Percentiles rank a stretch among this genome's conserved stretches.
phyloP scores from a whole-genome alignment of 768 basidiomycete species.

The Auricularia auricula-judae region DNA sequence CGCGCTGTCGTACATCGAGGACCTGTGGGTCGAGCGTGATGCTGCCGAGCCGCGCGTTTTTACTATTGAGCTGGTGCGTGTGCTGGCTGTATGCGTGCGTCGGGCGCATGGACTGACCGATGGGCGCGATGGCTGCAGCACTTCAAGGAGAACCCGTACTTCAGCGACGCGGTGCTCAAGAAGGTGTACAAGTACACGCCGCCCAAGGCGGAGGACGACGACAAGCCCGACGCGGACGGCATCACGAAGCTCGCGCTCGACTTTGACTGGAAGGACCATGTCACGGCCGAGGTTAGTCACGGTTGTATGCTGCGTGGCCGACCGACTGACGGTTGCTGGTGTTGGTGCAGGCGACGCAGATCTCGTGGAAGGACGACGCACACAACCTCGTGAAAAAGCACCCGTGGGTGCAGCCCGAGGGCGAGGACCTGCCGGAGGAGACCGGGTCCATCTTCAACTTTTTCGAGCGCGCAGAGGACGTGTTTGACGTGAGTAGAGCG shows the following conservation, averaged over 20 bases:
- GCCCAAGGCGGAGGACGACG: conserved; percentile 38
- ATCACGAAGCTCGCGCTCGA: conserved; percentile 68
- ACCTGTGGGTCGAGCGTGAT: conserved; percentile 75
- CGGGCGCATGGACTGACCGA: not conserved
- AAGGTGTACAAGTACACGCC: conserved; percentile 72
- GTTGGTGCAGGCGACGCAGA: conserved; percentile 43
- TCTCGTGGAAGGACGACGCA: conserved; percentile 71
- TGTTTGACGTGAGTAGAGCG: conserved; percentile 46
- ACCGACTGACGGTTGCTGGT: not conserved
- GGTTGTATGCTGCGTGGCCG: conserved; percentile 10
- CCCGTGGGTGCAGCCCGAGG: conserved; percentile 42
- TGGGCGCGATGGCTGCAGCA: conserved; percentile 31
- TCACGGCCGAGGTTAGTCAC: conserved; percentile 42
- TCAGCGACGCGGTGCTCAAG: conserved; percentile 61
- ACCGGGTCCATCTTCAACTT: conserved; percentile 83
- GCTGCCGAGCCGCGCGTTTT: conserved; percentile 66
- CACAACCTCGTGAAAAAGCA: conserved; percentile 73
- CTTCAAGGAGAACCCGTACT: conserved; percentile 82
- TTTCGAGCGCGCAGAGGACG: conserved; percentile 58
- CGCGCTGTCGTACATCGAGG: conserved; percentile 75
- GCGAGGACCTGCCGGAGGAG: conserved; percentile 48
- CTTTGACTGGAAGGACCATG: conserved; percentile 72
- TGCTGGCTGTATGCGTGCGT: conserved; percentile 3
- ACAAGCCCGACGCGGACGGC: conserved; percentile 60
- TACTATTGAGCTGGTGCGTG: conserved; percentile 79